Conservation (phyloP, 192 early-diverging fungal genomes). For the Funneliformis geosporum region DNA sequence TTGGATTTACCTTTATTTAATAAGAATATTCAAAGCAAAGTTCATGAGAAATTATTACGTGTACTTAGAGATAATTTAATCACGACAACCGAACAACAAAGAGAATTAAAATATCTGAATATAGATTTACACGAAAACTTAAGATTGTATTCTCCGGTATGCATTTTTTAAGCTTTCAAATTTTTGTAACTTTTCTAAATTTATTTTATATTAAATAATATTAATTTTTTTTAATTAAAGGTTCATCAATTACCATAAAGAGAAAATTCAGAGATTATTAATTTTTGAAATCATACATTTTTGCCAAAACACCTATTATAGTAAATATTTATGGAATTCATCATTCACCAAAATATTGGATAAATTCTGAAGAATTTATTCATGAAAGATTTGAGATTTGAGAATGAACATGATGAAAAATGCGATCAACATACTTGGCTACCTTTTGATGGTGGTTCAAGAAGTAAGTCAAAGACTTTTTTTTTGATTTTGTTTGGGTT, state of each 20-base stretch:
- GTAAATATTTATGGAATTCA: background rate
- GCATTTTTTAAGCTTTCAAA: background rate
- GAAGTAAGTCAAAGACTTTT: background rate
- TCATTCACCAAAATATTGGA: constrained; percentile 1
- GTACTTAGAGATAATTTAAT: background rate
- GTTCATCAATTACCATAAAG: background rate
- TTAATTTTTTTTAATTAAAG: too few species aligned
- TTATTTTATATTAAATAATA: too few species aligned
- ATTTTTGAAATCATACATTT: background rate
- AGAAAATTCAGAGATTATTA: background rate
- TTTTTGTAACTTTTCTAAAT: too few species aligned
- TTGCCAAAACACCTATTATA: background rate
- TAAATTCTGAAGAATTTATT: background rate
- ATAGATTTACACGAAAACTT: background rate
- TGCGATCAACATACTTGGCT: background rate
- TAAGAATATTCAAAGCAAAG: background rate
- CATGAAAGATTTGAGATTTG: background rate
- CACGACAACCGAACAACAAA: background rate
- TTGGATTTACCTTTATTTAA: background rate
- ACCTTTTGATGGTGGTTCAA: background rate
- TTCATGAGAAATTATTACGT: background rate
- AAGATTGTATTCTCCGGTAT: background rate
- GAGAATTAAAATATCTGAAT: background rate
- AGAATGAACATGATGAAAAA: background rate
- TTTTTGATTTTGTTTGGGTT: too few species aligned